These are phyloP conservation scores for Acaromyces ingoldii DNA, from an alignment of 1,284 basidiomycete species.

Conservation along the genomic window DNA sequence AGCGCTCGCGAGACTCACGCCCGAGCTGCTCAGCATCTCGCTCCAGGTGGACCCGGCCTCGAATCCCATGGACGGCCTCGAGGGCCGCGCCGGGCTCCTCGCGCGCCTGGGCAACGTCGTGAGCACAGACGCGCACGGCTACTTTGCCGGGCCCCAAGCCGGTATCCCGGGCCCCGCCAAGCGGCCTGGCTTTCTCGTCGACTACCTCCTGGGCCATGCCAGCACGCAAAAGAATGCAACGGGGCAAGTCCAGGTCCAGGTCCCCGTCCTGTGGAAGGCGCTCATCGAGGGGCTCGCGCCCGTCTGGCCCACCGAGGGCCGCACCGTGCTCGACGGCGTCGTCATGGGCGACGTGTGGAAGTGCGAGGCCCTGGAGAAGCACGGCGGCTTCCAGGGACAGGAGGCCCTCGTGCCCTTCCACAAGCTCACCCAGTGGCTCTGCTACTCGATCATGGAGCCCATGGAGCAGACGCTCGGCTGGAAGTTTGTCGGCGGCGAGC, in stretches of 20 bases:
- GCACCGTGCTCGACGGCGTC: slow-evolving; percentile 63
- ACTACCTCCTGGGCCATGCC: slow-evolving; percentile 60
- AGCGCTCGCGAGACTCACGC: slow-evolving; percentile 65
- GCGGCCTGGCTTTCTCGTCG: slow-evolving; percentile 43
- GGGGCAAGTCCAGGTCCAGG: slow-evolving; percentile 10
- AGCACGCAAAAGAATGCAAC: slow-evolving; percentile 49
- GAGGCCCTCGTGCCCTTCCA: slow-evolving; percentile 78
- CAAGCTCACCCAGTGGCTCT: slow-evolving; percentile 78
- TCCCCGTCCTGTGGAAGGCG: slow-evolving; percentile 65
- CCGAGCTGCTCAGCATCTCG: slow-evolving; percentile 62
- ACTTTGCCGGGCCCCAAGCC: slow-evolving; percentile 20
- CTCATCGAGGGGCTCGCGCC: slow-evolving; percentile 75
- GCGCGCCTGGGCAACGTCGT: slow-evolving; percentile 26
- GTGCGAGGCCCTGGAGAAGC: slow-evolving; percentile 15
- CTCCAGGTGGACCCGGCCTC: slow-evolving; percentile 68
- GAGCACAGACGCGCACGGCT: slow-evolving; percentile 19
- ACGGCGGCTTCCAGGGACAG: background rate
- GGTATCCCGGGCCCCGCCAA: slow-evolving; percentile 4
- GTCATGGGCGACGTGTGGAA: slow-evolving; percentile 87
- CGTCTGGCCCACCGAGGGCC: slow-evolving; percentile 75
- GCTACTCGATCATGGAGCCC: slow-evolving; percentile 35
- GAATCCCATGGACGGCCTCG: slow-evolving; percentile 86
- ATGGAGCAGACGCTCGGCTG: slow-evolving; percentile 60
- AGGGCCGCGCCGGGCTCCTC: slow-evolving; percentile 70
- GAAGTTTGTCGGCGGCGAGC: slow-evolving; percentile 68